A percentile compares a stretch with the other conserved stretches of the same genome.
Conservation (phyloP, 2,329 filamentous ascomycete species). For the Alternaria sp. region DNA sequence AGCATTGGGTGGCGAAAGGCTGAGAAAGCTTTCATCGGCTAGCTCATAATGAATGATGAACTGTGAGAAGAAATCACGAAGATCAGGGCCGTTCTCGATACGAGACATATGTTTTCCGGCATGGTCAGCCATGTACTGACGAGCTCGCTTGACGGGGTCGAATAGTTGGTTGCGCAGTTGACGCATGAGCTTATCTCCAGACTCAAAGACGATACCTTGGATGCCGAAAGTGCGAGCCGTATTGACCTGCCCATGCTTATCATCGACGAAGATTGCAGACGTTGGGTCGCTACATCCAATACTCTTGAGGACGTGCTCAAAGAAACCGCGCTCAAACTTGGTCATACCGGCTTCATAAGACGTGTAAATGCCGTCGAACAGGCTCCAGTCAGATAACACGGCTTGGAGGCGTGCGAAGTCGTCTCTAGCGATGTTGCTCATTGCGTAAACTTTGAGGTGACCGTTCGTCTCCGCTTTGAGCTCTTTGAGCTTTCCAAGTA, state of each 20-base stretch:
- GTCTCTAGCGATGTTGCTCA: conserved; percentile 42
- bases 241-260: conserved; percentile 22
- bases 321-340: conserved; percentile 46
- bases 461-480: conserved; percentile 18
- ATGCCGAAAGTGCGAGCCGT: conserved; percentile 33
- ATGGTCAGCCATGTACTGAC: conserved; percentile 23
- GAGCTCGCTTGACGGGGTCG: conserved; percentile 24
- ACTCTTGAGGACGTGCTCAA: conserved; percentile 35
- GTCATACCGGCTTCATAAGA: conserved; percentile 42
- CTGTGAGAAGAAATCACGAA: conserved; percentile 38
- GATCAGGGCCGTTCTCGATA: conserved; percentile 19
- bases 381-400: conserved; percentile 35
- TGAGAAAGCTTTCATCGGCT: conserved; percentile 17
- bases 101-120: conserved; percentile 23
- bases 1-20: conserved; percentile 2
- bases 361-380: conserved; percentile 46
- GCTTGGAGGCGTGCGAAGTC: conserved; percentile 31
- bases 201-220: conserved; percentile 30
- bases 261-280: conserved; percentile 38
- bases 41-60: conserved; percentile 35
- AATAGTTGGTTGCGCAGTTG: conserved; percentile 23
- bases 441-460: conserved; percentile 34
- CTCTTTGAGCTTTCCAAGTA: conserved; percentile 27
- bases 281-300: conserved; percentile 14
- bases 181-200: conserved; percentile 1